Evolutionary conservation across 2,329 filamentous ascomycete species (phyloP), one percentile per base, ranked within the genome.

Genomic region (Dryadomyces quercus-mongolicae): DNA sequence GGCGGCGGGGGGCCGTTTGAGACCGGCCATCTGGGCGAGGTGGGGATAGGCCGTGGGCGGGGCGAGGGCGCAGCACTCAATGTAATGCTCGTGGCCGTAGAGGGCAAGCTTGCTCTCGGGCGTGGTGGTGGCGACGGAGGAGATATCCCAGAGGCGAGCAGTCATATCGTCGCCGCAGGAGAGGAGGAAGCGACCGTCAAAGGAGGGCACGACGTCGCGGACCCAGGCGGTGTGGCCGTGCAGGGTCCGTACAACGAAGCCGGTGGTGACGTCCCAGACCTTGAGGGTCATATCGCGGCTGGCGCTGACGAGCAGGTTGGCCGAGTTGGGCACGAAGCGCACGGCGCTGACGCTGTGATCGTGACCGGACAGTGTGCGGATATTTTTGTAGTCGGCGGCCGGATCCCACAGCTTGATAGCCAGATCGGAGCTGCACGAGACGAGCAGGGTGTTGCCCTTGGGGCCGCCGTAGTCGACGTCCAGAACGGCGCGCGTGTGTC

Each of bases 341-440:
- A 96, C 84, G 2, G 88, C 85, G 61, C 86, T 93, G 54, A 96
- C 88, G 60, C 85, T 93, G 67, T 96, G 92, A 62, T 96, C 91
- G 68, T 96, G 91, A 6, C 92, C 91, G 0, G 87, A 86, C 20
- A 96, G 74, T 1, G 91, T 96, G 52, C 90, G 81, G 55, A 95
- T 95, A 65, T 95, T 96, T 68, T 95, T 95, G 72, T 96, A 96
- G 56, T 93, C 88, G 65, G 95, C 86, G 46, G 82, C 80, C 1
- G 92, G 91, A 61, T 96, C 89, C 91, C 91, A 97, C 22, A 96
- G 74, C 68, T 95, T 95, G 70, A 96, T 95, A 2, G 89, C 95
- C 47, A 96, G 71, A 67, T 96, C 92, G 50, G 85, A 90, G 49
- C 84, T 90, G 72, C 89, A 95, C 8, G 86, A 91, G 5, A 74